Evolutionary conservation across 306 rosid genomes (phyloP), one percentile per base, ranked within the genome.

Genomic region (Erythrophleum fordii): DNA sequence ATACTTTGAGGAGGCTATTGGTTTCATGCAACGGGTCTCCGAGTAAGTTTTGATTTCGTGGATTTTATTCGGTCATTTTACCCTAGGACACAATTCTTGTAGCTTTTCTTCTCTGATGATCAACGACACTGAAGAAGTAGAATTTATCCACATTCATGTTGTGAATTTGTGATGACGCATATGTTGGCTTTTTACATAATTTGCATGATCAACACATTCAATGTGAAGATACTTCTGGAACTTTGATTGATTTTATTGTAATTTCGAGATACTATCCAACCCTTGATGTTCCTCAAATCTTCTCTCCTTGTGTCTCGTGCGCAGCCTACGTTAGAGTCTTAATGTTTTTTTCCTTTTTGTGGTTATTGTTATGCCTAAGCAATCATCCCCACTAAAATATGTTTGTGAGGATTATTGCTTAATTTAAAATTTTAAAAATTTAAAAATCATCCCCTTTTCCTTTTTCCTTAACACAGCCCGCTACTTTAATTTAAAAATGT

Each of bases 31-130:
- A 55, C 9, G 17, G 58, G 37, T 11, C 45, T 51, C 70, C 69
- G 65, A 37, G 88, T 83, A 90, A 73, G 84, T 79, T 73, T 82
- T 65, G 34, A 73, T 18, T 6, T 64, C 2, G 20, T 8, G 20
- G 34, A 42, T 7, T 76, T 35, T 53, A 61, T 72, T 70, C 11
- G 46, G 25, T 34, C 18, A 78, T 78, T 78, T 34, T 45, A 52
- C 35, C 60, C 41, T 51, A 35, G 68, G 5, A 75, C 16, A 8
- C 64, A 34, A 10, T 16, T 51, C 62, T 66, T 72, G 13, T 18
- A 20, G 20, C 2, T 52, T 82, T 1, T 42, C 20, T 29, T 48
- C 53, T 34, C 71, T 49, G 70, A 75, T 29, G 70, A 77, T 86
- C 8, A 72, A 48, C 18, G 65, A 58, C 42, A 1, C 68, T 61